Evolutionary conservation across 2,329 filamentous ascomycete genomes (phyloP), one percentile per base, ranked within the genome.

Genomic region (Beauveria asiatica): DNA sequence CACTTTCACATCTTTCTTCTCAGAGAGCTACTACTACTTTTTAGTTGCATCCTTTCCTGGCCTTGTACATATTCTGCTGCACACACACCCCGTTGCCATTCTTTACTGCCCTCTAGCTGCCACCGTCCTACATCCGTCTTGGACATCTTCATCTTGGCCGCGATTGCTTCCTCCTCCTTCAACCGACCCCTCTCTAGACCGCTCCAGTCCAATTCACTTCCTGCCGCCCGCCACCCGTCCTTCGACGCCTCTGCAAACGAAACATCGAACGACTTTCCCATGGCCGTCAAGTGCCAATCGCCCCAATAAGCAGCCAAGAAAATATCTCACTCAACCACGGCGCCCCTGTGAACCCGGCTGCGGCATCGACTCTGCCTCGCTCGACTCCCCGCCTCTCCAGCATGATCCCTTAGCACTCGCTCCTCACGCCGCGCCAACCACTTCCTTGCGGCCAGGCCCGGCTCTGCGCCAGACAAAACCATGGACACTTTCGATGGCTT

Each of bases 401-500:
- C 59, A 62, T 62, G 59, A 49, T 42, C 49, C 49, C 53, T 39
- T 61, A 59, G 57, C 55, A 59, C 10, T 52, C n/a, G 50, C 46
- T 56, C 46, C 56, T 56, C 39, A 41, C 54, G 41, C 51, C 50
- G 56, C 59, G 57, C 59, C 50, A 51, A 42, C 57, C 25, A 59
- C 48, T 59, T 39, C 42, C 21, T 23, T 30, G 30, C 21, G 57
- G 57, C 50, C 57, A 37, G 57, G 50, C 57, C 17, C 50, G 45
- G 49, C 33, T 44, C 33, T 60, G 33, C 30, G 44, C 50, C 57
- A 54, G 57, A 53, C 57, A 49, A 23, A 41, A 42, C 42, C 17
- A 75, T 75, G 72, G 74, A 76, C 42, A 68, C 65, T 61, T 67
- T 77, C 57, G 78, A 80, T 63, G 79, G 80, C 33, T 67, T 76